Evolutionary conservation across 495 filamentous ascomycete species (phyloP), one percentile per base, ranked within the genome.

Genomic region (Lichina pygmaea): DNA sequence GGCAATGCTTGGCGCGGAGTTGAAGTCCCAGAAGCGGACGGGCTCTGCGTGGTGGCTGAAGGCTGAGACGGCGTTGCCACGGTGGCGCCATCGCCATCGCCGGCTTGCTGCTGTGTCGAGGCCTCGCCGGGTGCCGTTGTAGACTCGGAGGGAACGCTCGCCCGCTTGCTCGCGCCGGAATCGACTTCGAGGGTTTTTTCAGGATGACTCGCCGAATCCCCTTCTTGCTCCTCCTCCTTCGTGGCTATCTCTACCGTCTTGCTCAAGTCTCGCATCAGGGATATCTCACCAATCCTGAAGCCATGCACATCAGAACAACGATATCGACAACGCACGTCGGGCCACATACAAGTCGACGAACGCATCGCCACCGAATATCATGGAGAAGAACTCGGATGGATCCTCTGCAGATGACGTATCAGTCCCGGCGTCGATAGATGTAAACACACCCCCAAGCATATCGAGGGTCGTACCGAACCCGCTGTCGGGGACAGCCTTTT

Each of bases 331-430:
- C 33, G 5, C 42, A 84, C 72, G 59, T 89, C 42, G 2, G 15
- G 11, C 33, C 34, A 49, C 44, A 13, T 52, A 62, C 59, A 60
- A 63, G 44, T 65, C 86, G 24, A 77, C 68, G 55, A 99, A 99
- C 6, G 91, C 89, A 48, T 93, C 86, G 34, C 89, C 89, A 50
- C 89, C 89, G 54, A 99, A 99, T 48, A 99, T 95, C 69, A 84
- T 92, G 51, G 81, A 76, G 60, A 99, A 95, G 73, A 99, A 99
- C 62, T 99, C 91, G 40, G 84, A 72, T 0, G 89, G 91, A 53
- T 99, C 89, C 66, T 82, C 78, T 77, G 51, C 48, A 31, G 24
- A 24, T 24, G 24, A 24, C 24, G 24, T 4, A 24, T 24, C 24
- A 24, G 24, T 24, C 24, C 24, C 24, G 24, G 24, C 24, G 24